Percentiles rank a stretch among this genome's conserved stretches.
Evolutionary conservation across 2,329 filamentous ascomycete genomes (phyloP).

Genomic region (Diplocarpon mali): DNA sequence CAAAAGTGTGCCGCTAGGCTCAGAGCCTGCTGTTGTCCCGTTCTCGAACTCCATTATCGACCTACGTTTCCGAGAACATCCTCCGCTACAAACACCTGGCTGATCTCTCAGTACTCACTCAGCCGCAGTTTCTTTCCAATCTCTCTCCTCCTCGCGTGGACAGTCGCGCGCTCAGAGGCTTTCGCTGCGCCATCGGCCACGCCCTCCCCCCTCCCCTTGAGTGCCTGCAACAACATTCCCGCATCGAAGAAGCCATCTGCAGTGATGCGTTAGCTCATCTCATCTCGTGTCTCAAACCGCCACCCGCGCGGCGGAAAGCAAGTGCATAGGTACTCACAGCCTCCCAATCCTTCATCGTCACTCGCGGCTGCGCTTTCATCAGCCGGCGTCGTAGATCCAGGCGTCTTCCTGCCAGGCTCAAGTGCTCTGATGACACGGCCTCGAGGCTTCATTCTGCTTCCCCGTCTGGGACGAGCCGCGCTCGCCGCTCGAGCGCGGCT

Average conservation of each 20-base stretch:
- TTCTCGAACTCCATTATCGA: no score
- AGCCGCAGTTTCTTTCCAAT: slow-evolving; percentile 65
- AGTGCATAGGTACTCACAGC: slow-evolving; percentile 57
- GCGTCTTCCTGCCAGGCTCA: slow-evolving; percentile 31
- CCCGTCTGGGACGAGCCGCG: slow-evolving; percentile 19
- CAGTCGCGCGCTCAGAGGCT: slow-evolving; percentile 47
- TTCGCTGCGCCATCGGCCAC: slow-evolving; percentile 40
- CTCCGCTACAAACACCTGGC: no score
- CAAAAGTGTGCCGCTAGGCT: no score
- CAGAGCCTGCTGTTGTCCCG: no score
- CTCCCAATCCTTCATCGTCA: slow-evolving; percentile 82
- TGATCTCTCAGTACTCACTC: slow-evolving; percentile 46
- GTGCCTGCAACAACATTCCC: slow-evolving; percentile 81
- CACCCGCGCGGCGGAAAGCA: no score
- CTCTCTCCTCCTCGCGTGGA: slow-evolving; percentile 49
- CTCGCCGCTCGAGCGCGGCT: slow-evolving; percentile 51
- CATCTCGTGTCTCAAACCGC: slow-evolving; percentile 5
- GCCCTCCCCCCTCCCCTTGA: slow-evolving; percentile 58
- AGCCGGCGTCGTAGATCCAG: slow-evolving; percentile 46
- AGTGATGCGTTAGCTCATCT: slow-evolving; percentile 7
- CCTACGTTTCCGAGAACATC: background rate
- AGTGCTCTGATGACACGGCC: slow-evolving; percentile 59
- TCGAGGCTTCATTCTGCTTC: slow-evolving; percentile 52
- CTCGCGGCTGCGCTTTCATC: slow-evolving; percentile 63
- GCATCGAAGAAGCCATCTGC: slow-evolving; percentile 91